Evolutionary conservation across 129 eudicot genomes (phyloP), one percentile per base, ranked within the genome.

Genomic region (Pulicaria dysenterica): DNA sequence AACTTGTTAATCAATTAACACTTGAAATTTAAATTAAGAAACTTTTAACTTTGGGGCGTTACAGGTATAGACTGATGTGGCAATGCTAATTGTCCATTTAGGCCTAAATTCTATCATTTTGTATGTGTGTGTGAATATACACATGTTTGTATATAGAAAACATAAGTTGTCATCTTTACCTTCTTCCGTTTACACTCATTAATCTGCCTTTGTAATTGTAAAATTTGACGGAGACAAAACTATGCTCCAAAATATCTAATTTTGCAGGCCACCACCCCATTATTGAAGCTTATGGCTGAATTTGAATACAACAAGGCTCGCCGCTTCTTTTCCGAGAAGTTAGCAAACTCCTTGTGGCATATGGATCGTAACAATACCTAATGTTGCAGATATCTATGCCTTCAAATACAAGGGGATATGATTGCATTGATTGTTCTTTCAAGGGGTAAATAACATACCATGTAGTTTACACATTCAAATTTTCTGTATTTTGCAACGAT

Each of bases 251-350:
- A 37, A 58, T 5, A 45, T 68, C 34, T 42, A 67, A 14, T 69
- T 57, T 19, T 81, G 73, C 86, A 94, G 99, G 99, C 90, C 65
- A 85, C 97, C 2, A 95, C 99, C 56, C 99, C 99, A 50, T 79
- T 95, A 74, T 73, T 95, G 54, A 95, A 95, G 75, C 88, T 95
- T 69, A 85, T 95, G 93, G 94, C 96, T 17, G 99, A 95, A 77
- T 88, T 95, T 75, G 99, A 90, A 64, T 73, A 88, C 55, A 95
- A 95, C 80, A 95, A 88, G 76, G 93, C 97, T 75, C 97, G 88
- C 13, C 93, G 99, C 97, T 95, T 74, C 96, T 95, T 54, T 95
- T 95, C 81, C 87, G 99, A 45, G 99, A 95, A 90, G 96, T 95
- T 62, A 95, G 99, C 90, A 95, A 90, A 73, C 78, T 95, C 58